Base-by-base conservation (phyloP, 2,329 filamentous ascomycete genomes). In the Neophaeococcomyces aloes region DNA sequence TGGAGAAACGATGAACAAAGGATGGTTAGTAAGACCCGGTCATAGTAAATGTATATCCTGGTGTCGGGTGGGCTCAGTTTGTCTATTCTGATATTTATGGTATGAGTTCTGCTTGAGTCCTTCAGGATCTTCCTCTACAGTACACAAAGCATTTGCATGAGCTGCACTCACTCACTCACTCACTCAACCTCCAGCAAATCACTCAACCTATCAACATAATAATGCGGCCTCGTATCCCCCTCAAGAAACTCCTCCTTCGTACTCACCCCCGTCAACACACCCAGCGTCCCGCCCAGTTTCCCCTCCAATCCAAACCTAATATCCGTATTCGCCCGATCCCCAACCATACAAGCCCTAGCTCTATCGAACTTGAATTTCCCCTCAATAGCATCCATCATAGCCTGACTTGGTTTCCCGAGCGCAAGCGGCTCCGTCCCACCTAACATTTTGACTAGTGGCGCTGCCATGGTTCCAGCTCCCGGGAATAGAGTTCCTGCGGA, bases 381-480 rank as follows among this genome's bases (percentile, higher is more conserved):
- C 69, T 96, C 89, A 45, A 98, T 83, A 2, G 91, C 87, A 62
- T 96, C 89, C 89, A 98, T 94, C 91, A 98, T 98, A 3, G 89
- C 89, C 68, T 94, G 87, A 61, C 86, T 94, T 2, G 91, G 91
- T 68, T 98, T 98, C 1, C 91, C 91, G 31, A 96, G 68, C 2
- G 85, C 79, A 25, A 86, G 65, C 1, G 91, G 89, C 56, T 83
- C 72, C 2, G 73, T 73, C 14, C 61, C 3, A 17, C 65, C 67
- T 3, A 75, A 70, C 71, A 86, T 86, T 61, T 83, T 82, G 42
- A 81, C 71, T 47, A 98, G 66, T 2, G 87, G 86, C 19, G 85
- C 78, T 38, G 81, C 80, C 51, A 86, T 81, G 2, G 85, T 82
- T 1, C 91, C 91, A 1, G 91, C 91, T 5, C 91, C 91, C 1